A percentile compares a stretch with the other conserved stretches of the same genome.
Evolutionary conservation across 106 monocot species (phyloP).

Genomic region (Dendrobium nobile): DNA sequence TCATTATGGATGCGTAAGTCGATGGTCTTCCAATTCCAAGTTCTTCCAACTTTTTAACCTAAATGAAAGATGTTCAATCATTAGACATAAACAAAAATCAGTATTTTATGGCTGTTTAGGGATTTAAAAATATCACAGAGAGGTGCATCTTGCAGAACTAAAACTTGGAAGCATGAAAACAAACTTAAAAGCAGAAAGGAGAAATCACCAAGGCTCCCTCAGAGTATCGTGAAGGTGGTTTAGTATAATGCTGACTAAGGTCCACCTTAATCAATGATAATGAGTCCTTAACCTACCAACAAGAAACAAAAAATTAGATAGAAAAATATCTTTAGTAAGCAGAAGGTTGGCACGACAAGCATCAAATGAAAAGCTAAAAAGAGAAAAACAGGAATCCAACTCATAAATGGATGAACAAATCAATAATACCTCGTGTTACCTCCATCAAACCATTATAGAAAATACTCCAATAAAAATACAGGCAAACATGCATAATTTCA

Average conservation of each 20-base stretch:
- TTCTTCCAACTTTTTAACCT: conserved; percentile 97
- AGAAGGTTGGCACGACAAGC: not conserved
- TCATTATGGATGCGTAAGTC: conserved; percentile 90
- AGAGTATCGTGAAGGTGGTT: conserved; percentile 75
- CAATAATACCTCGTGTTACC: too few relatives aligned
- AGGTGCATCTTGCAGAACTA: not conserved
- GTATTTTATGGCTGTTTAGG: not conserved
- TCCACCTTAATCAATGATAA: conserved; percentile 45
- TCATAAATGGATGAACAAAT: too few relatives aligned
- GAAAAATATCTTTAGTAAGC: not conserved
- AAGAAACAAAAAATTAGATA: not conserved
- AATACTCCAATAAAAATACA: not conserved
- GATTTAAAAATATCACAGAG: not conserved
- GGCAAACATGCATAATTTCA: not conserved
- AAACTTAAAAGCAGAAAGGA: not conserved
- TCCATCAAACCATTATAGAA: too few relatives aligned
- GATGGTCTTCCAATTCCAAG: conserved; percentile 99
- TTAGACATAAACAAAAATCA: not conserved
- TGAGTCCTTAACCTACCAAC: conserved; percentile 53
- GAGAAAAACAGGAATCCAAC: not conserved
- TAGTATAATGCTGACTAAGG: conserved; percentile 65
- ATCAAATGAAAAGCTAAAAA: not conserved
- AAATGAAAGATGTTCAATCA: not conserved
- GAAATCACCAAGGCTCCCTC: conserved; percentile 77
- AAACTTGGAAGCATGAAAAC: not conserved